Conservation (phyloP, 176 grass and related monocot genomes). For the Saccharum officinarum region DNA sequence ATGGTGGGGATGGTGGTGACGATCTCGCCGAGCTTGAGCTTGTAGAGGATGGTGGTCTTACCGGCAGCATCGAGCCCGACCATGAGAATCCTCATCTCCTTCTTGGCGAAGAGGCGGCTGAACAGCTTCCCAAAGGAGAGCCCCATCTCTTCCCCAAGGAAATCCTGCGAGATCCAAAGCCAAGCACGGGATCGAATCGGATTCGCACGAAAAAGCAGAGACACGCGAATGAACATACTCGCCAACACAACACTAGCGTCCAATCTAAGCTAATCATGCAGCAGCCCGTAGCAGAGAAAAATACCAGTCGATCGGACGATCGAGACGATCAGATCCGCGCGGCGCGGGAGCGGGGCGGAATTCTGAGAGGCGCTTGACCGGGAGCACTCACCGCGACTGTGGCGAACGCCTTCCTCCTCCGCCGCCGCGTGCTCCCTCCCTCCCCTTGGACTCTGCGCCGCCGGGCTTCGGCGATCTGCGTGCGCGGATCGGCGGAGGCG, state of each 20-base stretch:
- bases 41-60: constrained; percentile 95
- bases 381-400: constrained; percentile 22
- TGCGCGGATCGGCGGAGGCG: constrained; percentile 6
- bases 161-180: constrained; percentile 22
- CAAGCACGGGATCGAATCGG: constrained; percentile 21
- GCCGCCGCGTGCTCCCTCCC: not conserved
- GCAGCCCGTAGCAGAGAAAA: not conserved
- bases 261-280: constrained; percentile 2
- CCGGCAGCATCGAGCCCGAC: constrained; percentile 83
- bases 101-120: constrained; percentile 85
- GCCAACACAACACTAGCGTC: not conserved
- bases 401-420: constrained; percentile 8
- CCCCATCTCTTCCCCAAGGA: constrained; percentile 48
- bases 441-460: not conserved
- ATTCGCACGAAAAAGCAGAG: not conserved
- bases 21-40: constrained; percentile 91
- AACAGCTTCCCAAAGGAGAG: constrained; percentile 82
- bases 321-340: constrained; percentile 31
- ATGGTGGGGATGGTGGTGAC: constrained; percentile 92
- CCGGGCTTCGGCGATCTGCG: constrained; percentile 15
- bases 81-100: constrained; percentile 95
- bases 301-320: not conserved
- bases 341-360: not conserved
- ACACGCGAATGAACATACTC: not conserved
- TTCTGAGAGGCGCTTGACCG: not conserved